Evolutionary conservation across 2,329 filamentous ascomycete species (phyloP), one percentile per base, ranked within the genome.

Genomic region (Diaporthe citrichinensis): DNA sequence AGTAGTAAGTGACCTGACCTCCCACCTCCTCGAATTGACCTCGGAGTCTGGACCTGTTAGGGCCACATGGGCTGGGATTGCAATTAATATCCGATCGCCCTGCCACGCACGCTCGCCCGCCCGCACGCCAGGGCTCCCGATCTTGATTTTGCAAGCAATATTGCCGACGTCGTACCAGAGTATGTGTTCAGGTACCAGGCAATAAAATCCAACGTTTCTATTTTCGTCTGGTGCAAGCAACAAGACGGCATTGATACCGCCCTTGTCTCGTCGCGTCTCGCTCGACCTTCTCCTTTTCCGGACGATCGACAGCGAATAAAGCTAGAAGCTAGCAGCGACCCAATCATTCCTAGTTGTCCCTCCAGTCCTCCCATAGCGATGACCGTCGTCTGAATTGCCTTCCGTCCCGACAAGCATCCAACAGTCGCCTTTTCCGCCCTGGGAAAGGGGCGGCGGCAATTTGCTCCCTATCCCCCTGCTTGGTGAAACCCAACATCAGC

Each of bases 201-300:
- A 53, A 41, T 36, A 69, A 53, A 68, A 39, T 12, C 15, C n/a
- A 14, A 28, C 10, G 65, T 55, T 69, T 55, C 65, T 69, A 69
- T 69, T 69, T 69, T 69, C 34, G 65, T 69, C 65, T 39, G 23
- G 49, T 69, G 34, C 31, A 41, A 55, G 65, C 49, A 69, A 53
- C 49, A 23, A 20, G 25, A 28, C 34, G 49, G 65, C 65, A 53
- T 39, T 68, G 65, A 53, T 68, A 53, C 65, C 49, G 65, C 46
- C 65, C 65, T 23, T 53, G 65, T 53, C 46, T 68, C 65, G 65
- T 68, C 65, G 65, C 65, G 65, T 53, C 65, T 68, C 65, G 65
- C 65, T 55, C 65, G 31, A 28, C 65, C 49, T 23, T 39, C 65
- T 41, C 65, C 65, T 55, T 55, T 69, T 69, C 65, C 65, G 34